Base-by-base conservation (phyloP, 1,284 basidiomycete species). In the Sphagnurus paluster region DNA sequence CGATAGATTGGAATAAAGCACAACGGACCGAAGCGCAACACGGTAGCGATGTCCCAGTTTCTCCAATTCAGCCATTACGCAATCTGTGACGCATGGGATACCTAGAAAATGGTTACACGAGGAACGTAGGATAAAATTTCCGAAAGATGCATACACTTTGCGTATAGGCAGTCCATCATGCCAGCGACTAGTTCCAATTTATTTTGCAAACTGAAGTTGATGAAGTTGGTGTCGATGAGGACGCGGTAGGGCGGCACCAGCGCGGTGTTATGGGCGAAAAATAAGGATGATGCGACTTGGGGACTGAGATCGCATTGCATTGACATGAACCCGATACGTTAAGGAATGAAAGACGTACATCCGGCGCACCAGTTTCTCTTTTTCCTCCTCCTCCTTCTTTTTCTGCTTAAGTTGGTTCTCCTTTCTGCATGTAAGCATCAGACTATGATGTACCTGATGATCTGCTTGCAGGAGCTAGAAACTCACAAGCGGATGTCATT, bases 91-190 rank as follows among this genome's bases (percentile, higher is more conserved):
- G 59, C 95, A 98, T 0, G 97, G 97, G 58, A 98, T 98, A 65
- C 93, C 95, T 96, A 62, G 10, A n/a, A n/a, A n/a, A n/a, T n/a
- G n/a, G 30, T 21, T 13, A 26, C 25, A 46, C 11, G 36, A 46
- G 32, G 44, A 14, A 49, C 30, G 3, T 33, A 44, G 32, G 39
- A 50, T 17, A 53, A n/a, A 17, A 3, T 29, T 42, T 34, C 30
- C 11, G 14, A 42, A 20, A 25, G 10, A 48, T 20, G 21, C 89
- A 54, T 59, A 96, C 95, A 96, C 74, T 99, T 98, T n/a, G 97
- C 97, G 69, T 93, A 98, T 10, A 99, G 74, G 60, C 95, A 98
- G 65, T 99, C 97, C 95, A 99, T 98, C 97, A 99, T 98, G 11
- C 93, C 94, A 61, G 90, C 87, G 16, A 98, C 79, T 37, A 99